phyloP scores from a whole-genome alignment of 176 grass and related monocot species.

The Phoenix dactylifera region DNA sequence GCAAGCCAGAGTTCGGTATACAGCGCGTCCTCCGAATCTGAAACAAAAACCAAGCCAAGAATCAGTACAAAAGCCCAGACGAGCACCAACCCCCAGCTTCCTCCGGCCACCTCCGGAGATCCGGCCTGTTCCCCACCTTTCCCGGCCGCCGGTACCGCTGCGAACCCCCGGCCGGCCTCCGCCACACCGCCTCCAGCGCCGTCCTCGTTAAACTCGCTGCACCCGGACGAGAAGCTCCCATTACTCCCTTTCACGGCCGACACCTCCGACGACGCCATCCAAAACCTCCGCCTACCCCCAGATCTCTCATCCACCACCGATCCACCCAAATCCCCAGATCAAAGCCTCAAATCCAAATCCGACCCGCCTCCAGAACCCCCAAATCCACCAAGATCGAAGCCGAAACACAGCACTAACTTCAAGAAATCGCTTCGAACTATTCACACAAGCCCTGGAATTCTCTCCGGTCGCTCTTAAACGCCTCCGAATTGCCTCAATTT shows the following conservation, averaged over 20 bases:
- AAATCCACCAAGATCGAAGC: background rate
- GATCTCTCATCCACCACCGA: slow-evolving; percentile 4
- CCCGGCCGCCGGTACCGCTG: background rate
- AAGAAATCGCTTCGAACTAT: too few species aligned
- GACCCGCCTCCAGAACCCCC: background rate
- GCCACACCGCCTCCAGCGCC: slow-evolving; percentile 10
- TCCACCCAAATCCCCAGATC: background rate
- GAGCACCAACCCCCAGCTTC: background rate
- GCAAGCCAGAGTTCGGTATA: slow-evolving; percentile 82
- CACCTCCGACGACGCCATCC: slow-evolving; percentile 19
- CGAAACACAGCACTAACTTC: background rate
- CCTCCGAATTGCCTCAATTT: background rate
- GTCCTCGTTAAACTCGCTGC: slow-evolving; percentile 8
- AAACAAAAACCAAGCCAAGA: background rate
- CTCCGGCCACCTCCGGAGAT: slow-evolving; percentile 1
- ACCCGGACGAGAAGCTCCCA: slow-evolving; percentile 20
- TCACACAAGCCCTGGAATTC: too few species aligned
- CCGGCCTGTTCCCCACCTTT: slow-evolving; percentile 6
- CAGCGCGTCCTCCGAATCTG: slow-evolving; percentile 36
- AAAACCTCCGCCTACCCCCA: background rate
- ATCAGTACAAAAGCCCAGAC: slow-evolving; percentile 1
- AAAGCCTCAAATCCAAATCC: slow-evolving; percentile 28
- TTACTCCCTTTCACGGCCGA: slow-evolving; percentile 27
- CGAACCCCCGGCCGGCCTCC: background rate
- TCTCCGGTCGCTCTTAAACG: background rate